Percentiles rank a stretch among this genome's conserved stretches.
phyloP scores from a whole-genome alignment of 1,139 yeast genomes.

The Neolecta irregularis region DNA sequence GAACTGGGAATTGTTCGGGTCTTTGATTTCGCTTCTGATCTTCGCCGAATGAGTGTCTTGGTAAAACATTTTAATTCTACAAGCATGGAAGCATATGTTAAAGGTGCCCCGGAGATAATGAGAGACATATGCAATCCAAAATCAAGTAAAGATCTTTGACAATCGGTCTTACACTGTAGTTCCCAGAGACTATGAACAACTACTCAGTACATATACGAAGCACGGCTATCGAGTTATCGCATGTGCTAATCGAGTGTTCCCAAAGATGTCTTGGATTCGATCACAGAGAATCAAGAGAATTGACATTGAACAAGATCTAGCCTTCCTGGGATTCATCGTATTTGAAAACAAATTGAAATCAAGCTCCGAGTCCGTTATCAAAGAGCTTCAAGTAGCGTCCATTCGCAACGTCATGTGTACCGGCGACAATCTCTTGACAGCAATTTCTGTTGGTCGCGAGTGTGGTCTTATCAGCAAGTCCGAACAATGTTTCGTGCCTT shows the following conservation, averaged over 20 bases:
- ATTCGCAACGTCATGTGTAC: conserved; percentile 91
- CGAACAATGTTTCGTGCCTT: conserved; percentile 51
- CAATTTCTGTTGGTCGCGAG: conserved; percentile 81
- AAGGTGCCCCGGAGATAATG: conserved; percentile 98
- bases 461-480: conserved; percentile 44
- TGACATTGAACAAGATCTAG: conserved; percentile 49
- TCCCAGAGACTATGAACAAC: conserved; percentile 59
- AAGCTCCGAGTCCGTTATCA: conserved; percentile 47
- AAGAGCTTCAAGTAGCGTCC: conserved; percentile 44
- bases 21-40: conserved; percentile 68
- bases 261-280: conserved; percentile 29
- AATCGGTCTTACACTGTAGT: conserved; percentile 20
- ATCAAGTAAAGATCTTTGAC: neutral
- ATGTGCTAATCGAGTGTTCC: conserved; percentile 54
- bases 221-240: conserved; percentile 92
- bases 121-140: conserved; percentile 49
- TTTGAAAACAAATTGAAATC: conserved; percentile 81
- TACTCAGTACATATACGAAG: conserved; percentile 73
- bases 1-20: conserved; percentile 47
- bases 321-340: conserved; percentile 72
- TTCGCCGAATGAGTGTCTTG: conserved; percentile 84
- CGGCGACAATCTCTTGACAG: conserved; percentile 89
- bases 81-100: conserved; percentile 42
- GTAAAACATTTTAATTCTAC: conserved; percentile 28
- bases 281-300: conserved; percentile 37